Percentiles rank a stretch among this genome's conserved stretches.
Conservation (phyloP, 2,329 filamentous ascomycete genomes). For the Sporothrix humicola region DNA sequence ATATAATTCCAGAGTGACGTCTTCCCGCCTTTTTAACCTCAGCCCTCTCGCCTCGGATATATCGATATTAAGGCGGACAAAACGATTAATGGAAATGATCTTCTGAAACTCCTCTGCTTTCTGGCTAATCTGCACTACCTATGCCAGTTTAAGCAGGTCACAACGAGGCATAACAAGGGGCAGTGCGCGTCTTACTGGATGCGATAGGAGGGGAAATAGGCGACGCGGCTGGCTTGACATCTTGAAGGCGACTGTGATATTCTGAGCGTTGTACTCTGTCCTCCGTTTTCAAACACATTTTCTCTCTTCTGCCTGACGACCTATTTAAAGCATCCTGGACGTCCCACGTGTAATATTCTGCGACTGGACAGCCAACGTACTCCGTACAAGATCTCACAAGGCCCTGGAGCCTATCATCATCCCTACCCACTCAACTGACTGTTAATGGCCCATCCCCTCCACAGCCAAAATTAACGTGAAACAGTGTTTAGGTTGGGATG, state of each 20-base stretch:
- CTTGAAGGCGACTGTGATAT: too few species aligned
- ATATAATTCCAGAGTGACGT: slow-evolving; percentile 11
- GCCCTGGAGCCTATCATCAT: background rate
- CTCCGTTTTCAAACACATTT: too few species aligned
- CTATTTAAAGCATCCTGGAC: slow-evolving; percentile 12
- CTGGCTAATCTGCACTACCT: slow-evolving; percentile 11
- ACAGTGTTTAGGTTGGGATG: slow-evolving; percentile 7
- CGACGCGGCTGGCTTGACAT: too few species aligned
- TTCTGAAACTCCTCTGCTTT: too few species aligned
- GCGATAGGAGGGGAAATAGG: background rate
- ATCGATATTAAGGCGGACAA: too few species aligned
- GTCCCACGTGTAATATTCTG: background rate
- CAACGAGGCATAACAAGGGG: background rate
- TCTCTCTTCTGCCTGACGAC: slow-evolving; percentile 6
- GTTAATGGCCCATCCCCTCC: background rate
- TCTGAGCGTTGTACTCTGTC: too few species aligned
- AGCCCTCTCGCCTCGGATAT: background rate
- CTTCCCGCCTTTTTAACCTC: background rate
- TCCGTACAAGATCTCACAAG: background rate
- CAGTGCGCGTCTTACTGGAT: background rate
- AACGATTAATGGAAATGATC: too few species aligned
- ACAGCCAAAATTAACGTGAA: slow-evolving; percentile 24
- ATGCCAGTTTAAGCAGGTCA: slow-evolving; percentile 18
- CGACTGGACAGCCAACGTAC: background rate
- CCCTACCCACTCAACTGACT: background rate